Percentiles rank a stretch among this genome's conserved stretches.
phyloP scores from a whole-genome alignment of 345 rosid species.

The Rhodamnia rubescens region DNA sequence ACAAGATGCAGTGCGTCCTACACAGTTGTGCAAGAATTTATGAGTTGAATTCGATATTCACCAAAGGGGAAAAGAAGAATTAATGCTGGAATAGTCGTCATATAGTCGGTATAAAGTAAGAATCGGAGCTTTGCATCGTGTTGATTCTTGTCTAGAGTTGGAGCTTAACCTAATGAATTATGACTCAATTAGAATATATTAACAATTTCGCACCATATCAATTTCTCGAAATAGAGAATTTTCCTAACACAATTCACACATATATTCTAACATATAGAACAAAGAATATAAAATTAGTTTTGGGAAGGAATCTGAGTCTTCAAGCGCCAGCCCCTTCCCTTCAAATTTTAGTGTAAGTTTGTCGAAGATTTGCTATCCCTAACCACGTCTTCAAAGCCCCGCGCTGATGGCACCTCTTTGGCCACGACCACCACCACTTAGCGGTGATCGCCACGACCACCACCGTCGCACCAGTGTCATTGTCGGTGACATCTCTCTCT shows the following conservation, averaged over 20 bases:
- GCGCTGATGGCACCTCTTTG: background rate
- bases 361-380: no score
- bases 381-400: background rate
- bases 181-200: no score
- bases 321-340: background rate
- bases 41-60: background rate
- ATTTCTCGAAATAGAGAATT: no score
- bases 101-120: background rate
- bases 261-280: no score
- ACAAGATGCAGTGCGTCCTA: rapidly evolving
- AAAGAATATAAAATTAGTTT: background rate
- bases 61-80: background rate
- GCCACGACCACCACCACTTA: background rate
- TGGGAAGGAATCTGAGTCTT: background rate
- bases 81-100: background rate
- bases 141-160: background rate
- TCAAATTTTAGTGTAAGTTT: background rate
- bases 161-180: no score
- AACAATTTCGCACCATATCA: no score
- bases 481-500: background rate
- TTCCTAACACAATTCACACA: no score
- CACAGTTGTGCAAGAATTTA: background rate
- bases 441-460: background rate
- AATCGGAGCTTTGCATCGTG: background rate
- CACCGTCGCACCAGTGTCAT: rapidly evolving